Evolutionary conservation across 495 filamentous ascomycete species (phyloP).

Genomic region (Annulohypoxylon maeteangense): DNA sequence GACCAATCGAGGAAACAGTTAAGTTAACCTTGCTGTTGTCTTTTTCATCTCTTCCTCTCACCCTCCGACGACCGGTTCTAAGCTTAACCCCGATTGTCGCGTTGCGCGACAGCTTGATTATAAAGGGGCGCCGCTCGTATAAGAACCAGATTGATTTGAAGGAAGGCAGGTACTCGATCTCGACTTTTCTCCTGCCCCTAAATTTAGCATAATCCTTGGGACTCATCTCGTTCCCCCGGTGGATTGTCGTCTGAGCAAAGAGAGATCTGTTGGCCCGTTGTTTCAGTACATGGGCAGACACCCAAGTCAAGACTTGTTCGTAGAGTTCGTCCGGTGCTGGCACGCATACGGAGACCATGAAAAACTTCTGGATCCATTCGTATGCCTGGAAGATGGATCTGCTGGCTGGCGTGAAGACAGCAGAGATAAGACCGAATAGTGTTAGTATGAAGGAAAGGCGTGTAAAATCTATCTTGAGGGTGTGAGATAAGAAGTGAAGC

Average conservation of each 20-base stretch:
- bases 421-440: neutral
- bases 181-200: slow-evolving; percentile 1
- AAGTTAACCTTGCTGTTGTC: neutral
- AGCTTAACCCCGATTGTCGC: neutral
- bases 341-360: neutral
- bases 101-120: neutral
- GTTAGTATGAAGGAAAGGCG: neutral
- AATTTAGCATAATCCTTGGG: neutral
- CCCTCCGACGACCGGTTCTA: neutral
- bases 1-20: neutral
- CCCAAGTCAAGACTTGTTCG: neutral
- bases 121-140: neutral
- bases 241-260: neutral
- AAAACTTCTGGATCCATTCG: neutral
- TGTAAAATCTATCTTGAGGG: neutral
- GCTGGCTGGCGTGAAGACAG: neutral
- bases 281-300: neutral
- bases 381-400: neutral
- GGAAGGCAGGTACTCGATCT: neutral
- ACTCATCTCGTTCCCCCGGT: neutral
- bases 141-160: neutral
- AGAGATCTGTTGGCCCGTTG: neutral
- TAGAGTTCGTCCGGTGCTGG: neutral
- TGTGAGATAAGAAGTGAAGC: neutral
- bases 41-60: neutral